These are phyloP conservation scores for Alternaria sp. DNA, from an alignment of 2,329 filamentous ascomycete genomes.

Conservation along the genomic window DNA sequence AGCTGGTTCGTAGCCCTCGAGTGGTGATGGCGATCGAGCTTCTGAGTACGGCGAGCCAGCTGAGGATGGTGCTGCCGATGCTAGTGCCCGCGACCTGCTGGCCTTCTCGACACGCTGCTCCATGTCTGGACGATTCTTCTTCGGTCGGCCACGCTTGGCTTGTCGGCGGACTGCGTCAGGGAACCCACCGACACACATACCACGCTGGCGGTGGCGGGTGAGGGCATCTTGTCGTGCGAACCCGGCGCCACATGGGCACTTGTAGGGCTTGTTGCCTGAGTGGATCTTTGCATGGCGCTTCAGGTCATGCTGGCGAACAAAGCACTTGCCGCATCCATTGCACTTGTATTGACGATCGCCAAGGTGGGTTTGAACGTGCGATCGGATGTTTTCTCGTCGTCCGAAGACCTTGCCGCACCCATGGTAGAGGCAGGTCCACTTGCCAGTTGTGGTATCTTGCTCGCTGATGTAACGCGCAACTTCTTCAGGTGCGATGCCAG, in stretches of 20 bases:
- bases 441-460: conserved; percentile 51
- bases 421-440: conserved; percentile 61
- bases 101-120: conserved; percentile 65
- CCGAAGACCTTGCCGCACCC: conserved; percentile 90
- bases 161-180: conserved; percentile 76
- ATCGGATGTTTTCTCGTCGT: conserved; percentile 98
- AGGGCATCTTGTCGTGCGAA: conserved; percentile 96
- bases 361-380: conserved; percentile 96
- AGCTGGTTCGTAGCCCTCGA: conserved; percentile 32
- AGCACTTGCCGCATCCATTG: conserved; percentile 91
- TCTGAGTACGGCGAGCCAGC: conserved; percentile 44
- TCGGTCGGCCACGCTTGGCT: conserved; percentile 70
- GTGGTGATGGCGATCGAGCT: conserved; percentile 34
- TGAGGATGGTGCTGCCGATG: conserved; percentile 44
- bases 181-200: conserved; percentile 95
- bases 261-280: conserved; percentile 92
- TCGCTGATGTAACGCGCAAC: conserved; percentile 58
- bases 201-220: conserved; percentile 90
- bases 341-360: conserved; percentile 96
- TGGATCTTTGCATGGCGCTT: conserved; percentile 98
- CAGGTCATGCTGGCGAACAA: conserved; percentile 94
- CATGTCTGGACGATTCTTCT: conserved; percentile 67
- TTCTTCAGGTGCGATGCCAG: conserved; percentile 86
- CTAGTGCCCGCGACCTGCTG: conserved; percentile 53
- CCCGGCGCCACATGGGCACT: conserved; percentile 90